Conservation (phyloP, 2,329 filamentous ascomycete genomes). For the Pestalotiopsis sp. region DNA sequence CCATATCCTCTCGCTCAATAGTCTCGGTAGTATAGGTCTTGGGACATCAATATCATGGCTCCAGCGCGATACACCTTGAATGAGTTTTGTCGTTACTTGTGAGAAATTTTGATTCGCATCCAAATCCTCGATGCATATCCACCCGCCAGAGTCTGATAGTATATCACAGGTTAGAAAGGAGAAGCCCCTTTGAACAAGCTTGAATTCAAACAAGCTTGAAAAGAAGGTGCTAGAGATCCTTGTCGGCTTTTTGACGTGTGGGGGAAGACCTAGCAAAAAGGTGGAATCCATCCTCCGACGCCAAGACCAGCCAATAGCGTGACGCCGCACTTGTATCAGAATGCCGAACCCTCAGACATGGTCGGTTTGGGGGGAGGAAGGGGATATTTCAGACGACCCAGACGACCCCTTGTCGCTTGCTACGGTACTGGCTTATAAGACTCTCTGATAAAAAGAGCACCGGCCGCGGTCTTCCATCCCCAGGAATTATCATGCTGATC, state of each 20-base stretch:
- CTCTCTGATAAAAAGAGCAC: neutral
- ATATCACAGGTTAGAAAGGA: no score
- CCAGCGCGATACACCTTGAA: no score
- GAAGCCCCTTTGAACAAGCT: neutral
- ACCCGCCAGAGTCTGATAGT: no score
- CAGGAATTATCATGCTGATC: neutral
- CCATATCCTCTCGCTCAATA: no score
- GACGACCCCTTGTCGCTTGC: neutral
- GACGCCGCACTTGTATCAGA: conserved; percentile 5
- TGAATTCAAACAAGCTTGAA: neutral
- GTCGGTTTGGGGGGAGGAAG: neutral
- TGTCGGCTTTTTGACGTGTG: neutral
- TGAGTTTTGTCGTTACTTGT: no score
- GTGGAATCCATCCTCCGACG: conserved; percentile 2
- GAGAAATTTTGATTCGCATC: no score
- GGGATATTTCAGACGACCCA: neutral
- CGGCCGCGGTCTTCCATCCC: neutral
- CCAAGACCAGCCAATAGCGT: conserved; percentile 4
- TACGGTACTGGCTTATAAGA: no score
- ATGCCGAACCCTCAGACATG: neutral
- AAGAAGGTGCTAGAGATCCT: neutral
- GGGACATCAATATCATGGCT: no score
- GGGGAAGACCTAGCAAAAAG: neutral
- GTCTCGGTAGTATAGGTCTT: no score
- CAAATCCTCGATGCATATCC: no score